Base-by-base conservation (phyloP, 148 eudicot genomes). In the Tetragonia tetragonoides region DNA sequence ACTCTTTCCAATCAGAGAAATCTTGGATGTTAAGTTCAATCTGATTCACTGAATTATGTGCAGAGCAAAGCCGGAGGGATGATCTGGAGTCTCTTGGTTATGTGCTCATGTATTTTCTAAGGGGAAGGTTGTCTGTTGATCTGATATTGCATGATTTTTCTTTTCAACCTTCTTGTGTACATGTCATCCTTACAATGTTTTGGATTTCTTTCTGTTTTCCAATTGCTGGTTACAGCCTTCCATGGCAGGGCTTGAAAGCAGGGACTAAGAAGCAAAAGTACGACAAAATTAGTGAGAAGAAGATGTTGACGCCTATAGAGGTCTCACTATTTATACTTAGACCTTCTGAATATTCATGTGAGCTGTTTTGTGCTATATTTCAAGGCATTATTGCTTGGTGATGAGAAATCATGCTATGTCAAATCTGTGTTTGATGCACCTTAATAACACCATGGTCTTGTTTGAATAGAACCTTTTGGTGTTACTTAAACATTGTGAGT, bases 51-150 rank as follows among this genome's bases (percentile, higher is more conserved):
- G 44, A 5, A 77, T 77, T 78, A 59, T 83, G 54, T 51, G 21
- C 83, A 87, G 89, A 87, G 60, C 87, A 87, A 87, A 85, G 87
- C 76, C 76, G 87, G 66, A 83, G 89, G 78, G 89, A 87, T 79
- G 89, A 87, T 76, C 68, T 87, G 67, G 89, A 87, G 77, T 87
- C 87, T 60, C 82, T 87, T 78, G 89, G 89, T 49, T 87, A 85
- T 42, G 83, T 85, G 66, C 84, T 87, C 24, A 87, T 87, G 89
- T 87, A 85, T 78, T 87, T 85, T 68, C 73, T 87, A 51, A 81
- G 87, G 67, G 87, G 89, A 83, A 87, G 89, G 89, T 87, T 42
- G 65, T 34, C 20, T 37, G 54, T 28, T 40, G 3, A 66, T 70
- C 63, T 64, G 46, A 11, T 77, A 62, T 66, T 46, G 38, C 47